Base-by-base conservation (phyloP, 1,139 yeast species). In the Meyerozyma smithsonii region DNA sequence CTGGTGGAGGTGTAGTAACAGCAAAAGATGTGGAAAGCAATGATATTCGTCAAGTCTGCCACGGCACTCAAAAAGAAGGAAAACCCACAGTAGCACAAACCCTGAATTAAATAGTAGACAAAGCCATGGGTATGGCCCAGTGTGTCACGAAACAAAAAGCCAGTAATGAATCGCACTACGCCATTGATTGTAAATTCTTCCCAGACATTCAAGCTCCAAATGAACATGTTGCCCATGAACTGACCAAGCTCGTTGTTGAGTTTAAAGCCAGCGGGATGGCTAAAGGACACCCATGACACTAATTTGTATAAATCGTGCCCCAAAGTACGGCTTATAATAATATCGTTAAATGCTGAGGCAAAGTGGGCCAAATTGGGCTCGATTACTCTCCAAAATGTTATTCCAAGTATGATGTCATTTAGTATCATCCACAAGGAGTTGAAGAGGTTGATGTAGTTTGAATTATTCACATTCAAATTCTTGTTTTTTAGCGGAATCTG, bases 241-340 rank as follows among this genome's bases (percentile, higher is more conserved):
- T 71, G 73, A 0, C 97, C 90, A 26, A 94, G 68, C 54, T 89
- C 97, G 42, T 80, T 82, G 59, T 94, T 94, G 42, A 94, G 73
- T 55, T 94, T 94, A 54, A 94, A 81, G 2, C 98, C 98, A 8
- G 95, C 96, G 0, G 98, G 98, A 56, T 92, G 86, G 48, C 65
- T 46, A 12, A 77, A 77, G 64, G 90, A 88, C 26, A 94, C 69
- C 94, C 96, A 85, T 2, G 68, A 50, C 10, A 90, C 79, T 24
- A 84, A 61, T 3, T 56, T 50, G 32, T 71, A 65, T 38, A 84
- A 61, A 15, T 63, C 61, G 15, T 47, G 41, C 41, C 59, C 65
- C 10, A 69, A 46, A 5, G 70, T 39, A 11, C 52, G 50, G 15
- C 62, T 53, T 2, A 75, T 62, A 7, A 81, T 44, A 1, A 54